These are phyloP conservation scores for Exidia glandulosa DNA, from an alignment of 768 basidiomycete species.

Conservation along the genomic window DNA sequence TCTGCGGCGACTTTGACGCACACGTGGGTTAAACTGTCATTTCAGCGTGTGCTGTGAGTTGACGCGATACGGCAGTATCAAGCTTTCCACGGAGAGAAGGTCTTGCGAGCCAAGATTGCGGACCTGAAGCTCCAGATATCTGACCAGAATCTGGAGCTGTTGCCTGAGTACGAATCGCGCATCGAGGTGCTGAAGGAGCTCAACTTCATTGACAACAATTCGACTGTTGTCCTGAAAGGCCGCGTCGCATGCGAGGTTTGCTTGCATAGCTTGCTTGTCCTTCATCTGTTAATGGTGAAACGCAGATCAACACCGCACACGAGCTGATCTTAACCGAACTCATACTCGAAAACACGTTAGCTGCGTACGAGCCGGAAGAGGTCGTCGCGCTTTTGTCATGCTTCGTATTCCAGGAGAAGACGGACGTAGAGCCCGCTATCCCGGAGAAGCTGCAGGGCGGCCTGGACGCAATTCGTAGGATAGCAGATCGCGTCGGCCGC, in stretches of 20 bases:
- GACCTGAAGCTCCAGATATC: constrained; percentile 77
- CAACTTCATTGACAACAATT: constrained; percentile 90
- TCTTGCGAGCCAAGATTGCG: constrained; percentile 63
- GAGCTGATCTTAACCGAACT: constrained; percentile 94
- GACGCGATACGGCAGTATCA: constrained; percentile 45
- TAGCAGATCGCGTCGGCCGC: constrained; percentile 66
- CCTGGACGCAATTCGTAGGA: constrained; percentile 60
- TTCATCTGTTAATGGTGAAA: too few species aligned
- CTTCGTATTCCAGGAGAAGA: constrained; percentile 98
- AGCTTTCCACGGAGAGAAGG: constrained; percentile 61
- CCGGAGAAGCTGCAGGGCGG: constrained; percentile 74
- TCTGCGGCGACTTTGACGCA: constrained; percentile 56
- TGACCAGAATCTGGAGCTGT: constrained; percentile 90
- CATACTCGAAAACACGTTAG: constrained; percentile 90
- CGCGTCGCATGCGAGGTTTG: constrained; percentile 93
- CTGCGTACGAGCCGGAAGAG: constrained; percentile 86
- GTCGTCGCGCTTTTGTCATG: constrained; percentile 92
- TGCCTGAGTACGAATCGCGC: constrained; percentile 95
- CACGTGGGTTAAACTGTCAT: constrained; percentile 45
- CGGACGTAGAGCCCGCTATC: constrained; percentile 76
- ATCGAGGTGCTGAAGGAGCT: constrained; percentile 84
- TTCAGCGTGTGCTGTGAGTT: neutral
- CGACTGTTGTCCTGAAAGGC: constrained; percentile 90
- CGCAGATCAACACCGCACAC: constrained; percentile 98
- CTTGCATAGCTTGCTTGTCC: neutral